Base-by-base conservation (phyloP, 495 filamentous ascomycete species). In the Penicillium atrosanguineum region DNA sequence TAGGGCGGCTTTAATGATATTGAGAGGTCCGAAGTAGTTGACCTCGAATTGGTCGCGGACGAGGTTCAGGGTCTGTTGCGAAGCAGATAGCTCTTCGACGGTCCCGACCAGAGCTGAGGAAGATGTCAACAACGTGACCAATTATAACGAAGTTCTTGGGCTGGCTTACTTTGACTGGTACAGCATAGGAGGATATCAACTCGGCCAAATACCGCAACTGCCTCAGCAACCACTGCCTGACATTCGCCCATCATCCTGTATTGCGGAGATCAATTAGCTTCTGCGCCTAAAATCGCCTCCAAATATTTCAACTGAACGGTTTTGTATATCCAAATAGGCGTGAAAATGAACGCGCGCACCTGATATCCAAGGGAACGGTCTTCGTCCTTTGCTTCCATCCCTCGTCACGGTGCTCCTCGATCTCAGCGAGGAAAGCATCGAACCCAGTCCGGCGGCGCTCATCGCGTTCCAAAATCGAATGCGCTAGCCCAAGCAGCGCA, bases 21-120 rank as follows among this genome's bases (percentile, higher is more conserved):
- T 97, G 57, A 97, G 83, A 31, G 92, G 90, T 0, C 90, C 90
- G 69, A 96, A 97, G 77, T 93, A 96, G 50, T 94, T 90, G 38
- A 85, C 86, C 68, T 97, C 93, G 71, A 97, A 97, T 67, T 96
- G 92, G 62, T 93, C 87, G 48, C 87, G 84, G 14, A 95, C 87
- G 4, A 96, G 77, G 44, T 87, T 89, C 61, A 85, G 74, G 14
- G 89, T 91, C 16, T 86, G 79, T 7, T 80, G 74, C n/a, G 81
- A 82, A 26, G 87, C 85, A 6, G 83, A 83, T 21, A 97, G 79
- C 69, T 98, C 94, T 68, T 98, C 94, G 12, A 98, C 86, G 12
- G 92, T 89, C 53, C 94, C 94, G 34, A 97, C 81, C 21, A 96
- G 81, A 46, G 90, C 90, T 92, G 50, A 21, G 7, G 14, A n/a